Evolutionary conservation across 108 stramenopile genomes (phyloP).

Genomic region (Cyclotella baltica): DNA sequence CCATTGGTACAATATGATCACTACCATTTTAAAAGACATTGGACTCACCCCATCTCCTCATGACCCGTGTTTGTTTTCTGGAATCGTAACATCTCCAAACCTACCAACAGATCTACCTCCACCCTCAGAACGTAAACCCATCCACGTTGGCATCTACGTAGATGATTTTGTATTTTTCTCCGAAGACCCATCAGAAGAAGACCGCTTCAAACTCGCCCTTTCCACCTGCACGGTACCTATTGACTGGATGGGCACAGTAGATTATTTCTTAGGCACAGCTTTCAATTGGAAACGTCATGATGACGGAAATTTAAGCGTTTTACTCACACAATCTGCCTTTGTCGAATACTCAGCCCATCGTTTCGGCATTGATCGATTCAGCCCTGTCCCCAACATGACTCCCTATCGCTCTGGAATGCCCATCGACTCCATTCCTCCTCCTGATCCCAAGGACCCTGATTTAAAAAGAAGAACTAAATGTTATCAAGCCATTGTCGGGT

Average conservation of each 20-base stretch:
- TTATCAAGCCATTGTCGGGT: not conserved
- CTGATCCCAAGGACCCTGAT: not conserved
- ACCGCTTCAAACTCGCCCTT: not conserved
- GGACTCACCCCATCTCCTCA: conserved; percentile 17
- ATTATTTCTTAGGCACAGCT: conserved; percentile 1
- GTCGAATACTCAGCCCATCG: not conserved
- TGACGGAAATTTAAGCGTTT: not conserved
- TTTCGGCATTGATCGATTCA: not conserved
- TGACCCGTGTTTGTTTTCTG: conserved; percentile 28
- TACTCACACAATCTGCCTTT: not conserved
- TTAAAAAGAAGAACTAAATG: not conserved
- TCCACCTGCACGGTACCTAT: not conserved
- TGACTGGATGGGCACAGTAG: conserved; percentile 5
- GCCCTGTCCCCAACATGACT: not conserved
- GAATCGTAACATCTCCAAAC: not conserved
- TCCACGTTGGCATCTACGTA: conserved; percentile 8
- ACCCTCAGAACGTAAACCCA: not conserved
- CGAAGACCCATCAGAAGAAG: conserved; percentile 6
- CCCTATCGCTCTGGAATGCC: conserved; percentile 5
- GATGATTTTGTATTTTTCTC: conserved; percentile 17
- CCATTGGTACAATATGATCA: conserved; percentile 33
- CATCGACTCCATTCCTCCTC: conserved; percentile 11
- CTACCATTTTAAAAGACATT: conserved; percentile 4
- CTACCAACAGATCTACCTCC: not conserved
- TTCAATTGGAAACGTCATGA: conserved; percentile 5